Conservation (phyloP, 176 grass and related monocot species). For the Ensete glaucum region DNA sequence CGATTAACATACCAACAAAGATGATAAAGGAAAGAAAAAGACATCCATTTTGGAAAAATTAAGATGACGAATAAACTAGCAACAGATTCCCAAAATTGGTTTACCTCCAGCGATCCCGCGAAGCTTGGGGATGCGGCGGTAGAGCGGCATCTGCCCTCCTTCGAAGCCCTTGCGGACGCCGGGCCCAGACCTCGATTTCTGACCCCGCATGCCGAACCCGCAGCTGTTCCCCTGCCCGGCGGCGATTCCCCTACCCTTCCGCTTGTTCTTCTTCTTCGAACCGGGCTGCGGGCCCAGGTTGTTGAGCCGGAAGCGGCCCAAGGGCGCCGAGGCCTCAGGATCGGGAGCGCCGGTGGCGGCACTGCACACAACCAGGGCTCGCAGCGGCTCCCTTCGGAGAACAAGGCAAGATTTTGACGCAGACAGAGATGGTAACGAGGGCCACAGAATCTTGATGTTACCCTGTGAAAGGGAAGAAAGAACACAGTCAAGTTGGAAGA, state of each 20-base stretch:
- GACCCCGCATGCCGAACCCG: slow-evolving; percentile 87
- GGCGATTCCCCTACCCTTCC: slow-evolving; percentile 81
- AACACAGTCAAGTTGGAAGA: background rate
- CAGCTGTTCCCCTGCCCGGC: slow-evolving; percentile 95
- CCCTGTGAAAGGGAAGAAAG: slow-evolving; percentile 8
- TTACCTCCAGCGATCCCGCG: slow-evolving; percentile 84
- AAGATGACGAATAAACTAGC: background rate
- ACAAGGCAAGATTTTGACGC: slow-evolving; percentile 24
- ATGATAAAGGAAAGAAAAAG: background rate
- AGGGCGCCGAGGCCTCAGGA: background rate
- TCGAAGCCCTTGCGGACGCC: slow-evolving; percentile 86
- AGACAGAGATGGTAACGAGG: slow-evolving; percentile 16
- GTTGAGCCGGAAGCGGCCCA: slow-evolving; percentile 62
- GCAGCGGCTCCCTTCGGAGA: slow-evolving; percentile 13
- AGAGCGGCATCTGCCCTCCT: slow-evolving; percentile 94
- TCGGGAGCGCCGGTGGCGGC: slow-evolving; percentile 15
- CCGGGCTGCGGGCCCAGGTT: slow-evolving; percentile 79
- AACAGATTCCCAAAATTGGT: background rate
- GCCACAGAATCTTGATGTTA: background rate
- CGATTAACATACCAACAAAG: background rate
- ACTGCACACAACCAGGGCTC: background rate
- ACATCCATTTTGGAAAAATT: background rate
- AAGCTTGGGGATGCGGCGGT: slow-evolving; percentile 85
- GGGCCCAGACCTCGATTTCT: slow-evolving; percentile 84
- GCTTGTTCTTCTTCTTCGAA: slow-evolving; percentile 46